Percentiles rank a stretch among this genome's conserved stretches.
phyloP scores from a whole-genome alignment of 2,329 filamentous ascomycete species.

The Drechslerella stenobrocha region DNA sequence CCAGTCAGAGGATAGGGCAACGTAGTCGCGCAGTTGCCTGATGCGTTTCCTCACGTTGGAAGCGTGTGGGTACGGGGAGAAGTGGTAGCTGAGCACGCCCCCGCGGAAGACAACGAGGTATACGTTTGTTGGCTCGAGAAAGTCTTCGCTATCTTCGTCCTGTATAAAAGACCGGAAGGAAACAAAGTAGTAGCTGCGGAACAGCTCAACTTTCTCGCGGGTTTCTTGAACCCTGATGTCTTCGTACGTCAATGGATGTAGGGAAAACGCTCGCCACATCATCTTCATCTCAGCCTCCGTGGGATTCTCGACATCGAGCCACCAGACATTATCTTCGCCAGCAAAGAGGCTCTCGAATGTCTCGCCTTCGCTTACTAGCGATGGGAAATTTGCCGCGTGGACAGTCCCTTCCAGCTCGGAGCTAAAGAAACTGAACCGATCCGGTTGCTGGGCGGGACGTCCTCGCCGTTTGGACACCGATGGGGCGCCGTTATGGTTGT shows the following conservation, averaged over 20 bases:
- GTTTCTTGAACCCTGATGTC: slow-evolving; percentile 98
- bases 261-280: slow-evolving; percentile 87
- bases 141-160: slow-evolving; percentile 83
- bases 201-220: slow-evolving; percentile 96
- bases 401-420: slow-evolving; percentile 92
- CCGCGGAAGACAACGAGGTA: slow-evolving; percentile 97
- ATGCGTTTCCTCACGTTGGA: slow-evolving; percentile 94
- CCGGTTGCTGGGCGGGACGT: slow-evolving; percentile 58
- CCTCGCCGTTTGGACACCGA: slow-evolving; percentile 19
- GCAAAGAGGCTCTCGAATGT: slow-evolving; percentile 86
- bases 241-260: slow-evolving; percentile 91
- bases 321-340: slow-evolving; percentile 69
- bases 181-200: slow-evolving; percentile 97
- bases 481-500: slow-evolving; percentile 8
- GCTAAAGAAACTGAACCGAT: slow-evolving; percentile 95
- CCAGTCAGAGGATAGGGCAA: slow-evolving; percentile 93
- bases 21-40: slow-evolving; percentile 88
- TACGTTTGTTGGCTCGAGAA: slow-evolving; percentile 93
- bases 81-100: slow-evolving; percentile 94
- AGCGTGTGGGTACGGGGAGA: slow-evolving; percentile 91
- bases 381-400: slow-evolving; percentile 81
- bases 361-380: slow-evolving; percentile 72
- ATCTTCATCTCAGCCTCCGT: slow-evolving; percentile 96
- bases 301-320: slow-evolving; percentile 88
- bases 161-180: slow-evolving; percentile 98